Base-by-base conservation (phyloP, 2,329 filamentous ascomycete species). In the Domatiomyces catenatus region DNA sequence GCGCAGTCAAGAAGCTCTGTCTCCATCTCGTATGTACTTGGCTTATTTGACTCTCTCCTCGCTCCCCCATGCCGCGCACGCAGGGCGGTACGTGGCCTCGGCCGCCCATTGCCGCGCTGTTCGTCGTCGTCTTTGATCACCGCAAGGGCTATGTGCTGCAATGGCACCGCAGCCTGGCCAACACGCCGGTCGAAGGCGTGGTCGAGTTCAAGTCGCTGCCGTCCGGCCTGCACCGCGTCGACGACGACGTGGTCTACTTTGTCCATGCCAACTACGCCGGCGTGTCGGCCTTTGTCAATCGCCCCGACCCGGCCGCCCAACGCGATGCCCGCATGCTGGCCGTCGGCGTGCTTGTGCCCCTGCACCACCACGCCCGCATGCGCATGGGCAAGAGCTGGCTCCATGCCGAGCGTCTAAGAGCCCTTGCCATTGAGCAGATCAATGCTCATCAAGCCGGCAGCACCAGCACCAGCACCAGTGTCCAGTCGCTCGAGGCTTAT, bases 131-230 rank as follows among this genome's bases (percentile, higher is more conserved):
- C 63, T 94, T 94, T 70, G 88, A 94, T 68, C 84, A 90, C 69
- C 92, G 89, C 67, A 83, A 87, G 61, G 88, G 88, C 71, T 94
- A 83, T 68, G 66, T 53, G 44, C 84, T 96, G 63, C 79, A 80
- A 36, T 96, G 92, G 92, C 87, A 93, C 66, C 80, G 79, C 58
- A 79, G 83, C 10, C 69, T 79, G 1, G 73, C 80, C 12, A 81
- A 79, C 47, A 73, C 79, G 42, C 66, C 74, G 46, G 76, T 96
- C 47, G 86, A 94, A 59, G 87, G 87, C 50, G 80, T 84, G 20
- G 87, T 95, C 61, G 92, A 98, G 69, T 98, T 88, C 76, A 96
- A 95, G 69, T 93, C 87, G 54, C 75, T 98, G 46, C 92, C 92
- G 2, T 96, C 90, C 0, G 92, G 92, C 20, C 69, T 95, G 47